Percentiles rank a stretch among this genome's conserved stretches.
phyloP scores from a whole-genome alignment of 495 filamentous ascomycete genomes.

The Neurospora sp. region DNA sequence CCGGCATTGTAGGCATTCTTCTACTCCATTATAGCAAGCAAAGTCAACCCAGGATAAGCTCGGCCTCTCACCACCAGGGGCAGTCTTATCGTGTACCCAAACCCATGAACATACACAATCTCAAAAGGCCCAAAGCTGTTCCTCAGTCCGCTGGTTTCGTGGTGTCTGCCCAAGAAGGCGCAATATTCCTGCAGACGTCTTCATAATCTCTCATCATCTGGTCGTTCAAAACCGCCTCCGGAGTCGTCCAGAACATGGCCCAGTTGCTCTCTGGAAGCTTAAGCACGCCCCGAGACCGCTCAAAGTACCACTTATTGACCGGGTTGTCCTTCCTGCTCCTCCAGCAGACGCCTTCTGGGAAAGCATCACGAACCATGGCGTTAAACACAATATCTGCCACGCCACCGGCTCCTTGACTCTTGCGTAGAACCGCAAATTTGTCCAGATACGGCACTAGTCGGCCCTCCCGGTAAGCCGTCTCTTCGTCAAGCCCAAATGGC shows the following conservation, averaged over 20 bases:
- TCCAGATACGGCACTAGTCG: constrained; percentile 87
- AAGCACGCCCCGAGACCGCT: constrained; percentile 70
- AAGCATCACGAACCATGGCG: constrained; percentile 81
- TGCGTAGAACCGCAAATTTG: constrained; percentile 90
- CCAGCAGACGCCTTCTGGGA: constrained; percentile 75
- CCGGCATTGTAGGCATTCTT: background rate
- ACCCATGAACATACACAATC: background rate
- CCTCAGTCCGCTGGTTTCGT: constrained; percentile 51
- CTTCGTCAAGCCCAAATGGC: constrained; percentile 48
- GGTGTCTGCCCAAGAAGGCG: constrained; percentile 75
- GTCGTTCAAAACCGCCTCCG: constrained; percentile 38
- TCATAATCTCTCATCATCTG: constrained; percentile 69
- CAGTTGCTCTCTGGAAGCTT: constrained; percentile 70
- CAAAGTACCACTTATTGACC: constrained; percentile 95
- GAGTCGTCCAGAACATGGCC: constrained; percentile 98
- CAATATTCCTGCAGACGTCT: constrained; percentile 65
- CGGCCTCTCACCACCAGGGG: too few relatives aligned
- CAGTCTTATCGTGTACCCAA: background rate
- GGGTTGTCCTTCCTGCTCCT: constrained; percentile 70
- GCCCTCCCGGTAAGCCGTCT: constrained; percentile 40
- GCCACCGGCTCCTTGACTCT: constrained; percentile 79
- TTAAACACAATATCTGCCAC: constrained; percentile 95
- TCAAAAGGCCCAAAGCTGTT: background rate
- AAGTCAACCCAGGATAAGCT: background rate
- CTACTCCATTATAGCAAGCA: background rate